Base-by-base conservation (phyloP, 2,329 filamentous ascomycete species). In the Aspergillus luchuensis region DNA sequence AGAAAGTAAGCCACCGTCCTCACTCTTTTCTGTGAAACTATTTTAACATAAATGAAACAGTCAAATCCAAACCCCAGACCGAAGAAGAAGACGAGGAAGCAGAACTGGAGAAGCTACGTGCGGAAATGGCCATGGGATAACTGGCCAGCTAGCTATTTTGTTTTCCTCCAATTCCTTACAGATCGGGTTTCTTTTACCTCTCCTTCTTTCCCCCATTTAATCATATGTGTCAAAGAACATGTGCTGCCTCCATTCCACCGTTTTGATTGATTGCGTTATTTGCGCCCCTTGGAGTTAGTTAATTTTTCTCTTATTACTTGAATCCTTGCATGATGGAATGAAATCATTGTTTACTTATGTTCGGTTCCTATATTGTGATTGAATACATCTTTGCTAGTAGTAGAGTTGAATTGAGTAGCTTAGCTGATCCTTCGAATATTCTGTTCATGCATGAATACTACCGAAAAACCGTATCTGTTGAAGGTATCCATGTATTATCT, bases 71-170 rank as follows among this genome's bases (percentile, higher is more conserved):
- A 71, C 69, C 78, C 63, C 80, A 67, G 72, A 75, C 63, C 75
- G 88, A 90, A 74, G 92, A 97, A 76, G 93, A 97, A 76, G 94
- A 98, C 84, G 95, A 98, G 74, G 94, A 98, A 78, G 94, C 89
- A 71, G 94, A 98, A 81, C 82, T 98, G 73, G 87, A 90, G 78
- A 97, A 95, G 80, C 79, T 99, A 69, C 92, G 96, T 76, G 93
- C 92, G 38, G 94, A 97, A 79, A 98, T 98, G 94, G 93, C 93
- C 66, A 97, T 97, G 89, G 96, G 78, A 78, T 72, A 45, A 56
- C 0, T 15, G 25, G 23, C n/a, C 36, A 8, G 8, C 23, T 19
- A 15, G 25, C 13, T 50, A 36, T 36, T 36, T 13, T 15, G 33
- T 13, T 36, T 36, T 36, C 33, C 25, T 19, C 50, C 41, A 45